Evolutionary conservation across 345 rosid genomes (phyloP), one percentile per base, ranked within the genome.

Genomic region (Boechera stricta): DNA sequence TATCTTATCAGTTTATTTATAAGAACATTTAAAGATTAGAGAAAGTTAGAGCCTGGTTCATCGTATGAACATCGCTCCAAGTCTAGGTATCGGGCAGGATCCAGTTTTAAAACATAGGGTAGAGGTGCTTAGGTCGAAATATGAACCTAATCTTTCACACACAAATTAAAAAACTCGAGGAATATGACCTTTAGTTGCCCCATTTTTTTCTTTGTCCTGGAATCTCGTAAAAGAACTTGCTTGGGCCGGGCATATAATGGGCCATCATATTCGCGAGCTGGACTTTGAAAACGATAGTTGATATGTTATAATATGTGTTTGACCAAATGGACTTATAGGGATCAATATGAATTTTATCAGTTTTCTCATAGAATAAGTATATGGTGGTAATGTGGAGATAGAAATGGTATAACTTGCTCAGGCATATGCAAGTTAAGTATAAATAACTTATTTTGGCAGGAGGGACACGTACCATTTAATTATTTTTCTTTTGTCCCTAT

Each of bases 361-460:
- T 41, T 15, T n/a, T 47, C 39, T 8, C 28, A 0, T 1, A 3
- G 12, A 35, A 51, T 49, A 49, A 49, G 45, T 67, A 41, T 41
- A 41, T 41, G 44, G 12, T 41, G 44, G 12, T 10, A 45, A 10
- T 31, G 10, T 18, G 33, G 15, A 52, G 15, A 53, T 49, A 24
- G 6, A 36, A 36, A 52, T 67, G 63, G 63, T 15, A 69, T 55
- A 69, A 41, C 64, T 69, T 69, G 51, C 39, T 55, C 6, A 41
- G 16, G 48, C 49, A 55, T 55, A 62, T 36, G 47, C 41, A 72
- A 62, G 69, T 72, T 39, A 48, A 38, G 69, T 61, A 72, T 61
- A 59, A 60, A 24, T 13, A 39, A 56, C 28, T 69, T 39, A 69
- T n/a, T 55, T 29, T 54, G 63, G 39, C 64, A 16, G 31, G 53